phyloP scores from a whole-genome alignment of 163 green algal genomes.

The Volvox carteri region DNA sequence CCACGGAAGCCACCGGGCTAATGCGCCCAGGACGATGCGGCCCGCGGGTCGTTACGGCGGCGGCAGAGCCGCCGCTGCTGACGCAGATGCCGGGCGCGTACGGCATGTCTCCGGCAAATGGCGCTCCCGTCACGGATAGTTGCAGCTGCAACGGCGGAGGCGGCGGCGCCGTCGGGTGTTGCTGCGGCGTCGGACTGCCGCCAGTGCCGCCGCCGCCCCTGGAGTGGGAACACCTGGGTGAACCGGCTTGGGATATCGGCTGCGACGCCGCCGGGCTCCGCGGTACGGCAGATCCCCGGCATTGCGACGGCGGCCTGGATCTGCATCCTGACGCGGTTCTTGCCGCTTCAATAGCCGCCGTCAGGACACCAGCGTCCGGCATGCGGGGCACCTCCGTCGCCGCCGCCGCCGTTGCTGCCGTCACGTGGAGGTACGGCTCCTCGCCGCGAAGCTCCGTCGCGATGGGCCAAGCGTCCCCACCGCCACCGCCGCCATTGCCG shows the following conservation, averaged over 20 bases:
- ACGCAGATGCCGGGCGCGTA: neutral
- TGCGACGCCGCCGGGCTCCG: neutral
- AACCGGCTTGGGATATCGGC: neutral
- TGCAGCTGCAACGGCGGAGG: neutral
- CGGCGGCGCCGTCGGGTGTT: neutral
- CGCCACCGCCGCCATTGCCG: neutral
- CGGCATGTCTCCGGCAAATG: neutral
- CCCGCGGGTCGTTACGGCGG: neutral
- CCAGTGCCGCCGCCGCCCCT: neutral
- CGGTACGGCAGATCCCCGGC: neutral
- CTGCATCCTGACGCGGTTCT: neutral
- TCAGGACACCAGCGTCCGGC: slow-evolving; percentile 11
- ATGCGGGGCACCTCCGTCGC: too few relatives aligned
- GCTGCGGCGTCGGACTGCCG: neutral
- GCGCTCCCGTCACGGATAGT: neutral
- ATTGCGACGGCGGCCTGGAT: neutral
- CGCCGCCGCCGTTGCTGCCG: neutral
- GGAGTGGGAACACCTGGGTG: neutral
- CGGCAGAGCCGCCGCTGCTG: neutral
- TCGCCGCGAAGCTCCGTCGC: too few relatives aligned
- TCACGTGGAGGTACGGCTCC: too few relatives aligned
- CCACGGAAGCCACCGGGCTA: neutral
- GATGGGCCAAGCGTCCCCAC: too few relatives aligned
- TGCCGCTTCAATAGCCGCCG: slow-evolving; percentile 3
- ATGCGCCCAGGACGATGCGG: too few relatives aligned